Conservation (phyloP, 176 grass and related monocot species). For the Rhipidocladum racemiflorum region DNA sequence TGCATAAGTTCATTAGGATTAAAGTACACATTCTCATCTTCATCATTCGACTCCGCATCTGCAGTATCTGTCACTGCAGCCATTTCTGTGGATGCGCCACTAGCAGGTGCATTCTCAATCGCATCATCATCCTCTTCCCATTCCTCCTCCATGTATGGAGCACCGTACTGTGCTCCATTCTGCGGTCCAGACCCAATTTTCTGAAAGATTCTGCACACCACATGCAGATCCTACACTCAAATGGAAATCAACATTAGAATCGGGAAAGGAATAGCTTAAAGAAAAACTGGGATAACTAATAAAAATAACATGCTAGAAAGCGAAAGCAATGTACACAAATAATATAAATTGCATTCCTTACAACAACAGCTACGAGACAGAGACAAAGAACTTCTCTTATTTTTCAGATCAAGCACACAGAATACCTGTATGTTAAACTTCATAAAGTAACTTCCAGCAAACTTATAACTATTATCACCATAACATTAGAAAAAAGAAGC, state of each 20-base stretch:
- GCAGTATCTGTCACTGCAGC: slow-evolving; percentile 26
- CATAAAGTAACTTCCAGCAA: not conserved
- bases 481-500: not conserved
- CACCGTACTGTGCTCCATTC: slow-evolving; percentile 94
- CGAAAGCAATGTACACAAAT: not conserved
- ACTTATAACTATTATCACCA: not conserved
- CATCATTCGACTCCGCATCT: slow-evolving; percentile 45
- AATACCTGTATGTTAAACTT: not conserved
- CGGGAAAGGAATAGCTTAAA: not conserved
- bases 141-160: slow-evolving; percentile 89
- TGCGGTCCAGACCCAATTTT: slow-evolving; percentile 71
- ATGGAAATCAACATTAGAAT: slow-evolving; percentile 31
- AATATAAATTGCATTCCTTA: not conserved
- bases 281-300: not conserved
- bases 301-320: not conserved
- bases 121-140: slow-evolving; percentile 74
- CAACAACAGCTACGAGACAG: not conserved
- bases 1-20: slow-evolving; percentile 46
- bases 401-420: not conserved
- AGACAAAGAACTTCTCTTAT: not conserved
- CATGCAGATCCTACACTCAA: slow-evolving; percentile 63
- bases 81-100: not conserved
- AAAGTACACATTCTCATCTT: slow-evolving; percentile 41
- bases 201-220: slow-evolving; percentile 96
- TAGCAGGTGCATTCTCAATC: slow-evolving; percentile 38